phyloP scores from a whole-genome alignment of 169 alveolate genomes.

The Plasmodium adleri region DNA sequence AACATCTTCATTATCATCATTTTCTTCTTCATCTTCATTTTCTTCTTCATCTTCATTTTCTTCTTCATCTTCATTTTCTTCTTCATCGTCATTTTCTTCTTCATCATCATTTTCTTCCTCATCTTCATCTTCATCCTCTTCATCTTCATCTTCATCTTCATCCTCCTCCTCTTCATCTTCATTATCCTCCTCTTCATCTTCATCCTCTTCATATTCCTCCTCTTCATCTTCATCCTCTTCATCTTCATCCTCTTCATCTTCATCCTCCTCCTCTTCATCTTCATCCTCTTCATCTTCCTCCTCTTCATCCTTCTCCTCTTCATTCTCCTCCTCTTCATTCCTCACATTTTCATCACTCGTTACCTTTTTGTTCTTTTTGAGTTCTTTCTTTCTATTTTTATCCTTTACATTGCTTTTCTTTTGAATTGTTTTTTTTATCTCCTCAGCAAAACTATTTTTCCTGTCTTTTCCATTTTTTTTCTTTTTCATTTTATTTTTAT shows the following conservation, averaged over 20 bases:
- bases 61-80: conserved; percentile 4
- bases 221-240: conserved; percentile 21
- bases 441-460: conserved; percentile 31
- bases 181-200: conserved; percentile 23
- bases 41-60: not conserved
- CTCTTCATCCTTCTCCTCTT: not conserved
- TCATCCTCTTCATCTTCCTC: not conserved
- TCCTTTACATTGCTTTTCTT: conserved; percentile 30
- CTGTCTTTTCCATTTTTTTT: not conserved
- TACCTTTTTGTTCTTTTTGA: conserved; percentile 21
- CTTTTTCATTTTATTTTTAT: conserved; percentile 13
- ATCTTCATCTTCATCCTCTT: not conserved
- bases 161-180: conserved; percentile 3
- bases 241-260: conserved; percentile 2
- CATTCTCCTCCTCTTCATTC: conserved; percentile 1
- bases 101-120: conserved; percentile 16
- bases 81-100: not conserved
- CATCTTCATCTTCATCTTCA: conserved; percentile 18
- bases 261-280: not conserved
- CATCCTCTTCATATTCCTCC: conserved; percentile 19
- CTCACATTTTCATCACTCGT: not conserved
- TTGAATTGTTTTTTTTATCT: conserved; percentile 31
- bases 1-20: not conserved
- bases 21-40: not conserved
- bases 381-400: conserved; percentile 13